These are phyloP conservation scores for Candida peoriensis DNA, from an alignment of 805 yeast species.

Conservation along the genomic window DNA sequence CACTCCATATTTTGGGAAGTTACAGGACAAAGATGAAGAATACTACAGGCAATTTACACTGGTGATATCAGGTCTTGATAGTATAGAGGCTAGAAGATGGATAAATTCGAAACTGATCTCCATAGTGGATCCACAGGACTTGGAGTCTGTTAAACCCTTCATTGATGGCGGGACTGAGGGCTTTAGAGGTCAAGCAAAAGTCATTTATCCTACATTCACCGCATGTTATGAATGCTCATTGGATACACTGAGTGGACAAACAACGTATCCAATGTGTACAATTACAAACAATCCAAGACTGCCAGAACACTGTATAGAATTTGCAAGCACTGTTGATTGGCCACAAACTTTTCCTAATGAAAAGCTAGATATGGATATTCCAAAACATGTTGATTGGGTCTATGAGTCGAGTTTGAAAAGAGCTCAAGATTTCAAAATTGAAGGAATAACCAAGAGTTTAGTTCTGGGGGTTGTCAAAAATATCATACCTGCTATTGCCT, in stretches of 20 bases:
- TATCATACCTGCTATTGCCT: slow-evolving; percentile 90
- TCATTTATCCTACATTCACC: slow-evolving; percentile 76
- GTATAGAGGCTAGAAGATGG: slow-evolving; percentile 88
- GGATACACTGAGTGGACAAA: slow-evolving; percentile 56
- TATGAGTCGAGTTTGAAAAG: slow-evolving; percentile 48
- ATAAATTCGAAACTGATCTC: slow-evolving; percentile 66
- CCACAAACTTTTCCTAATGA: slow-evolving; percentile 41
- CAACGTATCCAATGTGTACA: slow-evolving; percentile 86
- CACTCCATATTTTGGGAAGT: slow-evolving; percentile 56
- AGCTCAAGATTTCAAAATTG: slow-evolving; percentile 60
- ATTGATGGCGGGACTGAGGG: slow-evolving; percentile 98
- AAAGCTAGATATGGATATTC: slow-evolving; percentile 63
- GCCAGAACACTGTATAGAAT: slow-evolving; percentile 92
- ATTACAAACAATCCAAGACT: slow-evolving; percentile 91
- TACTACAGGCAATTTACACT: slow-evolving; percentile 67
- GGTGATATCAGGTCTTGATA: slow-evolving; percentile 84
- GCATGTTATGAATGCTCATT: slow-evolving; percentile 93
- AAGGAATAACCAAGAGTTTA: slow-evolving; percentile 63
- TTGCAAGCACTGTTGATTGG: slow-evolving; percentile 80
- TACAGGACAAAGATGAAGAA: slow-evolving; percentile 56
- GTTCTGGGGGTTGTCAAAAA: slow-evolving; percentile 87
- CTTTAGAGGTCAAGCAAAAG: slow-evolving; percentile 83
- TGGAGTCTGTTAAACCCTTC: slow-evolving; percentile 52
- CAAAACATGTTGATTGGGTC: slow-evolving; percentile 62
- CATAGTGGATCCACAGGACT: slow-evolving; percentile 50